A percentile compares a stretch with the other conserved stretches of the same genome.
Evolutionary conservation across 371 early-diverging fungal species (phyloP).

Genomic region (Apophysomyces trapeziformis): DNA sequence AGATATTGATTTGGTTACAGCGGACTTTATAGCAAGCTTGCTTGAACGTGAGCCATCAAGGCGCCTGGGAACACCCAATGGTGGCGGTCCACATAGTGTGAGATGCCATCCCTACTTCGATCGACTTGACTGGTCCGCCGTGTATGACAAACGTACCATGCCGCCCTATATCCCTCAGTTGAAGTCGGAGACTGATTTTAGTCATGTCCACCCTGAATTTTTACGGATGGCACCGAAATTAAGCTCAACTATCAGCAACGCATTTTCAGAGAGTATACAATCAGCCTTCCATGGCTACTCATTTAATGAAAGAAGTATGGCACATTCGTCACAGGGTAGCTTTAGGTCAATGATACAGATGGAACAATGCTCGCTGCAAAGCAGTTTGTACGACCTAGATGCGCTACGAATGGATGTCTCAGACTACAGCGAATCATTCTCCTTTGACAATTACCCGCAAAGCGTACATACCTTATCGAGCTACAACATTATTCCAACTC

Average conservation of each 20-base stretch:
- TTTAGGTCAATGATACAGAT: neutral
- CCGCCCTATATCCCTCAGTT: constrained; percentile 62
- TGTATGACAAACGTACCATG: constrained; percentile 66
- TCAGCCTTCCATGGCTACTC: neutral
- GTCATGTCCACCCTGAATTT: constrained; percentile 67
- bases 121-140: constrained; percentile 73
- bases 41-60: constrained; percentile 69
- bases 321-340: neutral
- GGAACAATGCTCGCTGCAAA: neutral
- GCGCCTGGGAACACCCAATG: constrained; percentile 61
- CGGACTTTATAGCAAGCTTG: constrained; percentile 60
- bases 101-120: constrained; percentile 72
- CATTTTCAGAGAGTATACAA: neutral
- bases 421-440: constrained; percentile 4
- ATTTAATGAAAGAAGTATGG: neutral
- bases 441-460: neutral
- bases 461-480: neutral
- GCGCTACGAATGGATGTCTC: neutral
- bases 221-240: constrained; percentile 39
- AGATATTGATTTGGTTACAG: constrained; percentile 60
- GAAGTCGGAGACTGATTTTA: constrained; percentile 54
- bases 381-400: neutral
- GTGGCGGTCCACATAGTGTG: constrained; percentile 63
- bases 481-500: neutral
- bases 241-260: neutral